These are phyloP conservation scores for Paecilomyces dactylethromorphus DNA, from an alignment of 2,329 filamentous ascomycete species.

Conservation along the genomic window DNA sequence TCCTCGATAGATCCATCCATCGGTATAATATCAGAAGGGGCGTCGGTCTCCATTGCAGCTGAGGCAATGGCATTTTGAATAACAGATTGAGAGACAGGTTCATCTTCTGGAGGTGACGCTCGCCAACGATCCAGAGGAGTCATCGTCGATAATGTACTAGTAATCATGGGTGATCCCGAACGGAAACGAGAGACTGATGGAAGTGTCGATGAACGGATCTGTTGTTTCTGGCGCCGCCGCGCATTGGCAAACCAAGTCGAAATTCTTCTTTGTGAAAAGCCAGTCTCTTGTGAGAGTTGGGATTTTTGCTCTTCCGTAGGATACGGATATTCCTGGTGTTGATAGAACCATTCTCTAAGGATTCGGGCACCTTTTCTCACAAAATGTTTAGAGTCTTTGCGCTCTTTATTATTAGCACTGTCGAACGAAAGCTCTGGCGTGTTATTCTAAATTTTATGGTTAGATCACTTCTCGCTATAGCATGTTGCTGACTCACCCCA, in stretches of 20 bases:
- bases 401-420: constrained; percentile 19
- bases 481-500: constrained; percentile 7
- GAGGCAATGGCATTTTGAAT: constrained; percentile 33
- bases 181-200: constrained; percentile 23
- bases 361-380: constrained; percentile 40
- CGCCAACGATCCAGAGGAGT: constrained; percentile 44
- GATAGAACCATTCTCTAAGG: constrained; percentile 42
- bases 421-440: background rate
- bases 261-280: constrained; percentile 41
- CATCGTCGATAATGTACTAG: constrained; percentile 27
- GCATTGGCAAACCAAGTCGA: constrained; percentile 49
- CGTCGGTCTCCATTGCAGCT: background rate
- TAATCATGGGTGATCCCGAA: constrained; percentile 41
- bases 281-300: constrained; percentile 35
- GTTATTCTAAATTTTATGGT: background rate
- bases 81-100: constrained; percentile 32
- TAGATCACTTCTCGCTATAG: background rate
- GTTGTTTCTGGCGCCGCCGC: constrained; percentile 41
- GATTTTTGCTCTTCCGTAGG: constrained; percentile 43
- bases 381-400: constrained; percentile 15
- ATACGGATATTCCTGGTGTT: constrained; percentile 43
- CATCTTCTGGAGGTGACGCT: constrained; percentile 41
- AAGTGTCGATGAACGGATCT: constrained; percentile 8
- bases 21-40: background rate
- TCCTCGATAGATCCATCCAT: background rate